phyloP scores from a whole-genome alignment of 2,329 filamentous ascomycete genomes.

The Pyrenochaeta sp. region DNA sequence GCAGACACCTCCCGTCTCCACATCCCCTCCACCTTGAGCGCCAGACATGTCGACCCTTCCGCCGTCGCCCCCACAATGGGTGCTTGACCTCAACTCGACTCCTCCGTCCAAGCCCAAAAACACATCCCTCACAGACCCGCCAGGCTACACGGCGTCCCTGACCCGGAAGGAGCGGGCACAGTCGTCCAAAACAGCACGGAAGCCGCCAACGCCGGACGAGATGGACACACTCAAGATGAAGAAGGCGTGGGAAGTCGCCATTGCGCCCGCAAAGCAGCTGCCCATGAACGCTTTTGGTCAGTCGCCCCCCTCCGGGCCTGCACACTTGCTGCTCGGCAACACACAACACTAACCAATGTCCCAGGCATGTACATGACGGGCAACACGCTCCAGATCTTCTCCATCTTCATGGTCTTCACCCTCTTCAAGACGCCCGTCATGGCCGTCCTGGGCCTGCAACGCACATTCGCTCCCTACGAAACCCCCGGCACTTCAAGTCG shows the following conservation, averaged over 20 bases:
- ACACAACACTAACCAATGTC: conserved; percentile 6
- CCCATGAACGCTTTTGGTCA: conserved; percentile 96
- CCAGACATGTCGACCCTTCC: conserved; percentile 30
- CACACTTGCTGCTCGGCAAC: not conserved
- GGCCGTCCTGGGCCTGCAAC: conserved; percentile 82
- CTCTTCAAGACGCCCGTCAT: conserved; percentile 95
- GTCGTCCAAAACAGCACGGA: conserved; percentile 60
- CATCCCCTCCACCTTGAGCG: too few relatives aligned
- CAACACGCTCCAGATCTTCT: conserved; percentile 97
- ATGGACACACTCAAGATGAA: conserved; percentile 97
- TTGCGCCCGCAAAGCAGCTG: conserved; percentile 90
- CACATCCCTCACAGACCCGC: conserved; percentile 79
- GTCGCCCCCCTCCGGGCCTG: conserved; percentile 7
- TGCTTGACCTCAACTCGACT: conserved; percentile 77
- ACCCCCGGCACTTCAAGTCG: conserved; percentile 77
- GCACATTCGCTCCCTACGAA: conserved; percentile 91
- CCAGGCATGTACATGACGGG: conserved; percentile 97
- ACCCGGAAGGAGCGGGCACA: conserved; percentile 52
- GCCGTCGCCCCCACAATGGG: conserved; percentile 77
- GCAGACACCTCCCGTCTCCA: not conserved
- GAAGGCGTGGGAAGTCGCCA: conserved; percentile 97
- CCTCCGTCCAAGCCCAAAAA: conserved; percentile 73
- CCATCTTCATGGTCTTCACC: conserved; percentile 99
- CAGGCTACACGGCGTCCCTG: conserved; percentile 72
- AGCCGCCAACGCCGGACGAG: conserved; percentile 78